Evolutionary conservation across 2,329 filamentous ascomycete species (phyloP).

Genomic region (Didymellaceae sp.): DNA sequence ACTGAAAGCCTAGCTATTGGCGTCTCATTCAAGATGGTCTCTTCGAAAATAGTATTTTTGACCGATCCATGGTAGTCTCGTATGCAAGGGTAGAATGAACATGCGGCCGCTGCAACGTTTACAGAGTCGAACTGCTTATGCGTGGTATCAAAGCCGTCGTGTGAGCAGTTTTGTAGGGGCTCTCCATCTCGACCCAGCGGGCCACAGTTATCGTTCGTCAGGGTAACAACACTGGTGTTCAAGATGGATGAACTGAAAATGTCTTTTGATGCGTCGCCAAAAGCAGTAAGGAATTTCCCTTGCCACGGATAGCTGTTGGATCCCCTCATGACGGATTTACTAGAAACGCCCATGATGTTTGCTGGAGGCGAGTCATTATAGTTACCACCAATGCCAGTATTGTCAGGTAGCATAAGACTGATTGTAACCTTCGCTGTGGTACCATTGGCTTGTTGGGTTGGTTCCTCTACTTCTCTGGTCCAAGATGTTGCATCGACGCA

Average conservation of each 20-base stretch:
- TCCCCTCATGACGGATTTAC: not conserved
- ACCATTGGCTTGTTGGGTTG: no score
- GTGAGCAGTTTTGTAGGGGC: not conserved
- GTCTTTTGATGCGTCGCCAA: not conserved
- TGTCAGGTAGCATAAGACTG: not conserved
- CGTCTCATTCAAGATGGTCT: not conserved
- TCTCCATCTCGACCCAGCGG: not conserved
- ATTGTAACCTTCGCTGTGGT: not conserved
- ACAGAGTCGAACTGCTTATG: not conserved
- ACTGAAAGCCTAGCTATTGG: not conserved
- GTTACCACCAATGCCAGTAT: not conserved
- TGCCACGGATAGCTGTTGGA: not conserved
- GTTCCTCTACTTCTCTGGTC: not conserved
- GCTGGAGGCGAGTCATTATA: no score
- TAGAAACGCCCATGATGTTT: not conserved
- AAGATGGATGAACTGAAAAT: not conserved
- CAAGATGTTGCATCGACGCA: not conserved
- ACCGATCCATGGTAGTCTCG: not conserved
- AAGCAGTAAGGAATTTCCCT: not conserved
- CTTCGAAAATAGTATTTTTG: not conserved
- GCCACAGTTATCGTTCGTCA: not conserved
- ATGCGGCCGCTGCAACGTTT: not conserved
- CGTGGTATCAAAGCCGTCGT: not conserved
- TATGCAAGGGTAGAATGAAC: not conserved
- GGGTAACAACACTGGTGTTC: not conserved